Conservation (phyloP, 2,329 filamentous ascomycete species). For the Trichoderma aggressivum region DNA sequence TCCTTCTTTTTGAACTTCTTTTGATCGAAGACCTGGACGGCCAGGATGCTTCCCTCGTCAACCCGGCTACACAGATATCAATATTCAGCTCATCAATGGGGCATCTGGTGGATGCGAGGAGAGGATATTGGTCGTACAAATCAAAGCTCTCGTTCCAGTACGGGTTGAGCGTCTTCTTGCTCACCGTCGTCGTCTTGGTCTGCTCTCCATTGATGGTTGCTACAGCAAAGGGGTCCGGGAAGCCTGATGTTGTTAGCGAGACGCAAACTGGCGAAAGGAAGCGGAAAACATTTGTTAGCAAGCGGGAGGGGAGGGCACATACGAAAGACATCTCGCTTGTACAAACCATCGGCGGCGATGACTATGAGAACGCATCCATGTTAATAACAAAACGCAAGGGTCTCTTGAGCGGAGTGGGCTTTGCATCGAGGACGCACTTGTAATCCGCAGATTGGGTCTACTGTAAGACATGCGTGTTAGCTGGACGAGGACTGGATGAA, state of each 20-base stretch:
- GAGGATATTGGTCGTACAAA: slow-evolving; percentile 63
- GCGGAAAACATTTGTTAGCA: neutral
- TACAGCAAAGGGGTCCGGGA: slow-evolving; percentile 96
- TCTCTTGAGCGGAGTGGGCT: neutral
- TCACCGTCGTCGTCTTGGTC: slow-evolving; percentile 95
- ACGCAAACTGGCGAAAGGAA: neutral
- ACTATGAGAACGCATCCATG: slow-evolving; percentile 52
- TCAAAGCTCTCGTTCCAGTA: slow-evolving; percentile 99
- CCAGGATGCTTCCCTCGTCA: slow-evolving; percentile 92
- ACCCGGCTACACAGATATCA: slow-evolving; percentile 60
- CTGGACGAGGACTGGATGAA: neutral
- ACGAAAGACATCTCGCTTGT: slow-evolving; percentile 99
- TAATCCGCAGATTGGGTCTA: slow-evolving; percentile 86
- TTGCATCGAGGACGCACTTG: slow-evolving; percentile 60
- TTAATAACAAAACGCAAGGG: slow-evolving; percentile 15
- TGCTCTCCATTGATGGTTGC: slow-evolving; percentile 97
- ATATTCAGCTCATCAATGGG: neutral
- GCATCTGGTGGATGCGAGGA: slow-evolving; percentile 16
- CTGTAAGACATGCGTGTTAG: slow-evolving; percentile 39
- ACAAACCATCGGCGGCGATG: slow-evolving; percentile 96
- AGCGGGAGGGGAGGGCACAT: slow-evolving; percentile 42
- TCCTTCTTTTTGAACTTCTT: slow-evolving; percentile 99
- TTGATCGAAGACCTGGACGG: slow-evolving; percentile 98
- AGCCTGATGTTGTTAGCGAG: slow-evolving; percentile 60
- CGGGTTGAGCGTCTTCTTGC: slow-evolving; percentile 96